Conservation (phyloP, 2,329 filamentous ascomycete species). For the Aciculosporium take region DNA sequence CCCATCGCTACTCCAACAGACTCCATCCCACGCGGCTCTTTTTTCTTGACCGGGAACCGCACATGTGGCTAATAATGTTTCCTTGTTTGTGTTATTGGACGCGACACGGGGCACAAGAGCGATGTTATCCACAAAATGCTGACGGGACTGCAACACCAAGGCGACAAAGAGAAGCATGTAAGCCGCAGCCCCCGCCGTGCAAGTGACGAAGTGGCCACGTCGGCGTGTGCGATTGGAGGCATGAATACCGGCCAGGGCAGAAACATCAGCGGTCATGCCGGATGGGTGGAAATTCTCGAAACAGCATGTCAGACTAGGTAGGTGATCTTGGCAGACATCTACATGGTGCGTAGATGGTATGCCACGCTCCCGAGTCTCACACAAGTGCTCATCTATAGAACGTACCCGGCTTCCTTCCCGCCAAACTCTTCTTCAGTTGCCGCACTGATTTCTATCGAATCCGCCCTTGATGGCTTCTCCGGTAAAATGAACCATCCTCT, state of each 20-base stretch:
- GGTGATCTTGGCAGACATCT: background rate
- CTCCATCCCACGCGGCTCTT: no score
- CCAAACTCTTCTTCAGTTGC: background rate
- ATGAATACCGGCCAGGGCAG: background rate
- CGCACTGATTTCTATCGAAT: background rate
- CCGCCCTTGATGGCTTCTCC: background rate
- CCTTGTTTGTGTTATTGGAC: no score
- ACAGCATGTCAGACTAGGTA: background rate
- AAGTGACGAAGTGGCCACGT: background rate
- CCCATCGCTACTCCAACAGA: no score
- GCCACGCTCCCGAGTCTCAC: background rate
- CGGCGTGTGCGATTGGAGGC: background rate
- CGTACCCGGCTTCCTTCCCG: background rate
- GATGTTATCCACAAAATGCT: background rate
- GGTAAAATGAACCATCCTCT: background rate
- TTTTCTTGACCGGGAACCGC: no score
- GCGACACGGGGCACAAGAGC: no score
- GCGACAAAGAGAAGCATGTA: background rate
- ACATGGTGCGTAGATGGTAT: background rate
- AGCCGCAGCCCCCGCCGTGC: background rate
- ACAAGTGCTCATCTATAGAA: background rate
- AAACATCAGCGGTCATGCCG: background rate
- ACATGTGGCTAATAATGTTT: no score
- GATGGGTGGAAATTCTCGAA: background rate
- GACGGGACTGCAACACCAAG: background rate